These are phyloP conservation scores for Kwoniella shandongensis DNA, from an alignment of 768 basidiomycete species.

Conservation along the genomic window DNA sequence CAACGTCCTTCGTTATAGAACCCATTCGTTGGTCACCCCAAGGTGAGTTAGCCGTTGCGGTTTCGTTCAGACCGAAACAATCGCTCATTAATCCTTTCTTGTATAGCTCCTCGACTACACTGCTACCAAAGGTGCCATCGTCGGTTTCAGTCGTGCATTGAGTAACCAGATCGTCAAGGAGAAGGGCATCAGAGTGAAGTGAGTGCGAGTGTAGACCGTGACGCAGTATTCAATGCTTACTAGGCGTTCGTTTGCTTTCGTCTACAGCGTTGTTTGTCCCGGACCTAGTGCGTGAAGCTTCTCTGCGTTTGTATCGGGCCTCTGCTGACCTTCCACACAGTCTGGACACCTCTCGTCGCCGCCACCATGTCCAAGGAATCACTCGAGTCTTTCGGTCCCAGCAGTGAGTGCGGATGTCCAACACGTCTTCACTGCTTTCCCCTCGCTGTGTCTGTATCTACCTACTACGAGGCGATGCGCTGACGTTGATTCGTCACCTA, in stretches of 20 bases:
- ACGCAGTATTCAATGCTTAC: too few relatives aligned
- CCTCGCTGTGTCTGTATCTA: too few relatives aligned
- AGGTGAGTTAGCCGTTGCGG: conserved; percentile 7
- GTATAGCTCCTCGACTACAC: conserved; percentile 60
- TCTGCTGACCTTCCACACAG: conserved; percentile 42
- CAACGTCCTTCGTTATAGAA: conserved; percentile 54
- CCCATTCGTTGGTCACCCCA: conserved; percentile 57
- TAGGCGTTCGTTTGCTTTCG: too few relatives aligned
- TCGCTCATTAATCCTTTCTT: not conserved
- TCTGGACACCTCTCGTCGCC: conserved; percentile 60
- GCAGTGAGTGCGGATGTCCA: conserved; percentile 29
- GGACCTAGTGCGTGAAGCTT: not conserved
- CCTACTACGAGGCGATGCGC: too few relatives aligned
- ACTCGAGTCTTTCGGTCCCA: conserved; percentile 47
- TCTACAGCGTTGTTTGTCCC: too few relatives aligned
- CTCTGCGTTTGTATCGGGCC: too few relatives aligned
- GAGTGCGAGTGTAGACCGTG: not conserved
- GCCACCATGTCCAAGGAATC: conserved; percentile 53
- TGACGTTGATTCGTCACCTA: conserved; percentile 8
- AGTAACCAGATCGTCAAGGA: conserved; percentile 60
- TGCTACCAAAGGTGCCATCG: conserved; percentile 61
- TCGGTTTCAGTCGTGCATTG: conserved; percentile 58
- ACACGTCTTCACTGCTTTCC: not conserved
- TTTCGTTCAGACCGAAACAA: not conserved
- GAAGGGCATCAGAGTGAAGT: conserved; percentile 57